A percentile compares a stretch with the other conserved stretches of the same genome.
These are phyloP conservation scores for Daldinia vernicosa DNA, from an alignment of 495 filamentous ascomycete species.

Conservation along the genomic window DNA sequence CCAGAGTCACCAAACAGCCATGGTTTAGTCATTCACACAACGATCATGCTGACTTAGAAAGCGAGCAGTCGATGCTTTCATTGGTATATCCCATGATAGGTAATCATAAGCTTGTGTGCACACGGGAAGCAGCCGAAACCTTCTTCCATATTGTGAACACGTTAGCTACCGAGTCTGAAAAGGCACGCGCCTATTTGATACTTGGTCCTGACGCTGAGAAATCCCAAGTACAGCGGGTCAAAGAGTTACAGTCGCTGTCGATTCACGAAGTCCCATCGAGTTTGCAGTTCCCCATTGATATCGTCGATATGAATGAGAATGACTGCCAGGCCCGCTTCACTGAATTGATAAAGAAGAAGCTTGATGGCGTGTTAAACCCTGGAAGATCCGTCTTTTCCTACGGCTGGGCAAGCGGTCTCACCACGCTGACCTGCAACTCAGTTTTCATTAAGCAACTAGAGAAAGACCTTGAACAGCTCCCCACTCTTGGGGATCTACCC, in stretches of 20 bases:
- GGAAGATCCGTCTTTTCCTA: constrained; percentile 46
- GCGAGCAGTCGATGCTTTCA: constrained; percentile 45
- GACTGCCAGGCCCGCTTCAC: constrained; percentile 20
- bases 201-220: constrained; percentile 34
- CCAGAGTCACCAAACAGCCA: constrained; percentile 42
- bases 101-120: constrained; percentile 49
- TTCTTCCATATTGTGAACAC: constrained; percentile 51
- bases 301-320: constrained; percentile 37
- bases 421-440: constrained; percentile 47
- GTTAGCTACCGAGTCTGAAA: constrained; percentile 51
- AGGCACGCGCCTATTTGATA: constrained; percentile 47
- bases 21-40: constrained; percentile 52
- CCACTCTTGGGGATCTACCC: constrained; percentile 17
- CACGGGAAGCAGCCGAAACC: constrained; percentile 47
- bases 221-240: constrained; percentile 34
- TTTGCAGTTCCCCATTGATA: constrained; percentile 44
- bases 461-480: constrained; percentile 41
- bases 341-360: constrained; percentile 20
- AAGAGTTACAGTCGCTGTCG: constrained; percentile 41
- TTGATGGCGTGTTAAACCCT: constrained; percentile 35
- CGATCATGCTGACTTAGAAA: constrained; percentile 46
- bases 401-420: constrained; percentile 44
- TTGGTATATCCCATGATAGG: constrained; percentile 47
- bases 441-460: constrained; percentile 45
- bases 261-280: constrained; percentile 40